These are phyloP conservation scores for Penicillium simplicissimum DNA, from an alignment of 495 filamentous ascomycete genomes.

Conservation along the genomic window DNA sequence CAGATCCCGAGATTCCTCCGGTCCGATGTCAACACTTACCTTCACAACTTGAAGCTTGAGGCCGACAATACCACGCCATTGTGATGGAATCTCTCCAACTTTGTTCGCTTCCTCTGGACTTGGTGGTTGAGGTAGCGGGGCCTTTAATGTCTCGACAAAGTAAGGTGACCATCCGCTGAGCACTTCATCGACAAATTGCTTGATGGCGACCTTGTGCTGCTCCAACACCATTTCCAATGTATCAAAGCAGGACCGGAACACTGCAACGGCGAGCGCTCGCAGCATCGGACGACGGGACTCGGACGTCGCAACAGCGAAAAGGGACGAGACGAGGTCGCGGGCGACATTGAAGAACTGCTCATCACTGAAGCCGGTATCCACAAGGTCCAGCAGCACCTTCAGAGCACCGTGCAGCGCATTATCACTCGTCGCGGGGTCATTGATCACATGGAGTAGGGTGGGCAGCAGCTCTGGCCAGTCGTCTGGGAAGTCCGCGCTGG, in stretches of 20 bases:
- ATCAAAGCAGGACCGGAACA: slow-evolving; percentile 90
- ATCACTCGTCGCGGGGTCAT: slow-evolving; percentile 62
- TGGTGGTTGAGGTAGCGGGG: slow-evolving; percentile 65
- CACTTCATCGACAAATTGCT: slow-evolving; percentile 82
- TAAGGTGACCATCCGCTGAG: slow-evolving; percentile 84
- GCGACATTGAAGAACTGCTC: slow-evolving; percentile 92
- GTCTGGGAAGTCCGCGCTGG: slow-evolving; percentile 88
- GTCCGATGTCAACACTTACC: slow-evolving; percentile 40
- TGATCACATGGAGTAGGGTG: slow-evolving; percentile 73
- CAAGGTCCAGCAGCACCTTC: slow-evolving; percentile 82
- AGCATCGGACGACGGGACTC: slow-evolving; percentile 69
- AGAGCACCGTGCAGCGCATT: slow-evolving; percentile 84
- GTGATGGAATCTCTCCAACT: slow-evolving; percentile 44
- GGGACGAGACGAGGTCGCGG: slow-evolving; percentile 73
- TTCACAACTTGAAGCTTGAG: slow-evolving; percentile 89
- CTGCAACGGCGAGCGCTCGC: slow-evolving; percentile 78
- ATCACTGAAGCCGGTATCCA: slow-evolving; percentile 89
- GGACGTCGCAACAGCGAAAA: slow-evolving; percentile 80
- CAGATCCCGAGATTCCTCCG: neutral
- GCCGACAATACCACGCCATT: slow-evolving; percentile 76
- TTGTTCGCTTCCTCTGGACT: slow-evolving; percentile 56
- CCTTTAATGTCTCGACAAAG: slow-evolving; percentile 71
- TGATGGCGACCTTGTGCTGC: slow-evolving; percentile 80
- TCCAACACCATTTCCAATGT: slow-evolving; percentile 95
- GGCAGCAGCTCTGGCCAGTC: slow-evolving; percentile 88